These are phyloP conservation scores for Fraxinus americana DNA, from an alignment of 257 asterid species.

Conservation along the genomic window DNA sequence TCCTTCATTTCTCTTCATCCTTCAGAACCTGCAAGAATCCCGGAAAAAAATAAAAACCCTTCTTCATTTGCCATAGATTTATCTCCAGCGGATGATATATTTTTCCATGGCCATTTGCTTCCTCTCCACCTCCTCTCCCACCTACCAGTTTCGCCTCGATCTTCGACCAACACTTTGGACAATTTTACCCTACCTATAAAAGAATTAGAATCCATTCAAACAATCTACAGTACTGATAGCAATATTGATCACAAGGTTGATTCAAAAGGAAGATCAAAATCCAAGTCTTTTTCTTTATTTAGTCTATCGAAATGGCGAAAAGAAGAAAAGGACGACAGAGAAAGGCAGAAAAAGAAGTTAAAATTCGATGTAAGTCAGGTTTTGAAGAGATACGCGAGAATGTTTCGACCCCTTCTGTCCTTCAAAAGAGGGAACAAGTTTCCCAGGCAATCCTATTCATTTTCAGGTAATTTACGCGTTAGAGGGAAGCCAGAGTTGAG, in stretches of 20 bases:
- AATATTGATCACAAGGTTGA: slow-evolving; percentile 15
- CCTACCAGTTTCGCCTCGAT: slow-evolving; percentile 67
- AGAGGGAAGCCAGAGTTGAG: slow-evolving; percentile 42
- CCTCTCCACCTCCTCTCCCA: slow-evolving; percentile 86
- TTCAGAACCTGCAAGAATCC: slow-evolving; percentile 16
- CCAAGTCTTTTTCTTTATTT: slow-evolving; percentile 65
- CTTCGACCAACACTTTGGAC: slow-evolving; percentile 66
- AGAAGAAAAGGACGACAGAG: slow-evolving; percentile 38
- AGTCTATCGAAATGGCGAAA: slow-evolving; percentile 52
- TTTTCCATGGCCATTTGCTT: slow-evolving; percentile 89
- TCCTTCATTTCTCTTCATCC: slow-evolving; percentile 74
- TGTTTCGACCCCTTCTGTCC: slow-evolving; percentile 59
- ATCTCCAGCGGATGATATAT: slow-evolving; percentile 95
- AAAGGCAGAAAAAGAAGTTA: slow-evolving; percentile 44
- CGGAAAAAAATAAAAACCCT: slow-evolving; percentile 29
- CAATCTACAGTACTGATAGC: slow-evolving; percentile 2
- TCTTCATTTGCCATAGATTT: slow-evolving; percentile 63
- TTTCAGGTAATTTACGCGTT: slow-evolving; percentile 63
- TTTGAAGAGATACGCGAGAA: slow-evolving; percentile 61
- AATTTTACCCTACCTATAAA: slow-evolving; percentile 61
- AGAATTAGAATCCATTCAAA: slow-evolving; percentile 24
- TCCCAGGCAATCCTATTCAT: slow-evolving; percentile 50
- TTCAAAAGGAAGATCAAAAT: slow-evolving; percentile 39
- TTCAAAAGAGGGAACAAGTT: slow-evolving; percentile 34
- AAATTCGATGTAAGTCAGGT: slow-evolving; percentile 53